Conservation (phyloP, 1,284 basidiomycete genomes). For the Ganoderma lucidum region DNA sequence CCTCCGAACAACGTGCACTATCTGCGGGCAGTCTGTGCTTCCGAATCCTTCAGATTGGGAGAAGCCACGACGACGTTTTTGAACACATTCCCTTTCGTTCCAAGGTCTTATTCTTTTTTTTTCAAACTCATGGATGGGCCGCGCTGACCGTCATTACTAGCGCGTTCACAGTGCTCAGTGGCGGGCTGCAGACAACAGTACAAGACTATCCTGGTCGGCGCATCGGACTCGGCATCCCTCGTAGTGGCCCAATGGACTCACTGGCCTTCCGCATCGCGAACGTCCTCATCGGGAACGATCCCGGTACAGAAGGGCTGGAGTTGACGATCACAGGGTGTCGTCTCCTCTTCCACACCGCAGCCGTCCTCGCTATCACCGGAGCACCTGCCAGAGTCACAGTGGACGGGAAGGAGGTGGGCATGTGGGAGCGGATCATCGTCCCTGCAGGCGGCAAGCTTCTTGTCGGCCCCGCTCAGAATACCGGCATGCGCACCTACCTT, state of each 20-base stretch:
- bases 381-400: slow-evolving; percentile 53
- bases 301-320: slow-evolving; percentile 66
- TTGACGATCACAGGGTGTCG: slow-evolving; percentile 45
- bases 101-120: slow-evolving; percentile 44
- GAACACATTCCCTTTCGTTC: slow-evolving; percentile 51
- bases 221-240: slow-evolving; percentile 68
- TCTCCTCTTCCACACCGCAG: slow-evolving; percentile 53
- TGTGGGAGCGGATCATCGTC: slow-evolving; percentile 60
- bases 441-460: slow-evolving; percentile 53
- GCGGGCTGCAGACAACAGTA: slow-evolving; percentile 67
- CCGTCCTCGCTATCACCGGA: slow-evolving; percentile 68
- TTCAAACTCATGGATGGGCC: background rate
- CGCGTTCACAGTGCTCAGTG: slow-evolving; percentile 62
- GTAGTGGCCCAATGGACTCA: slow-evolving; percentile 73
- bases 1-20: slow-evolving; percentile 67
- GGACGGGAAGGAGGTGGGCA: slow-evolving; percentile 48
- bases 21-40: slow-evolving; percentile 54
- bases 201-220: slow-evolving; percentile 72
- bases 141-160: slow-evolving; percentile 36
- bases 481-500: slow-evolving; percentile 63
- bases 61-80: slow-evolving; percentile 65
- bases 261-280: slow-evolving; percentile 69
- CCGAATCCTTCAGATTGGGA: slow-evolving; percentile 53
- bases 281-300: slow-evolving; percentile 64
- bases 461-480: slow-evolving; percentile 43